Evolutionary conservation across 2,329 filamentous ascomycete genomes (phyloP), one percentile per base, ranked within the genome.

Genomic region (Pseudopithomyces chartarum): DNA sequence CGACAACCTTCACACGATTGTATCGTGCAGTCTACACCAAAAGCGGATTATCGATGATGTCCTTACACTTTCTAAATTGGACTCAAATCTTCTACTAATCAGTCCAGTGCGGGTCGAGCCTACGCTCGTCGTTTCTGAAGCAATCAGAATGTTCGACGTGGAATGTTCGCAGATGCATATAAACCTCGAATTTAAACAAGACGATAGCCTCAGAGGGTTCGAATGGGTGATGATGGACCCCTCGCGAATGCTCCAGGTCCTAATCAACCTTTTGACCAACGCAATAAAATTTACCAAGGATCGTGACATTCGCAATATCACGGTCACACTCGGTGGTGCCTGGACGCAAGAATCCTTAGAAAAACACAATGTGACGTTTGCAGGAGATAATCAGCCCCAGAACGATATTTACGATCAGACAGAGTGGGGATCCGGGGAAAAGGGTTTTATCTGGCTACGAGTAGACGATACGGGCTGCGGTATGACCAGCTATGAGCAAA

Each of bases 31-130:
- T 1, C 58, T 69, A 15, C 77, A 79, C 57, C 76, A 79, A 55
- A 76, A 76, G 56, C 71, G 68, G 11, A 63, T 71, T 12, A 73
- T 79, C 5, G 76, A 79, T 55, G 77, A 79, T 55, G 73, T 79
- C 1, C 69, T 79, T 1, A 76, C 70, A 6, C 49, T 71, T n/a
- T 69, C 67, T 2, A 70, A 70, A 44, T 60, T 71, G 19, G 69
- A 71, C 38, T 70, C 68, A 0, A 64, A 63, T n/a, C 55, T 71
- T 8, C 65, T 70, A 19, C 23, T 65, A 13, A 68, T 71, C 19
- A 70, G 67, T 2, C 69, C 68, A 8, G 57, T 65, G 44, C 61
- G 58, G 3, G 64, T 71, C 1, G 61, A 65, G 23, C 63, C 68
- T 1, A 42, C 58, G 2, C 32, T 60, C 0, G 61, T 70, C 0